These are phyloP conservation scores for Mediolabrus comicus DNA, from an alignment of 108 stramenopile species.

Conservation along the genomic window DNA sequence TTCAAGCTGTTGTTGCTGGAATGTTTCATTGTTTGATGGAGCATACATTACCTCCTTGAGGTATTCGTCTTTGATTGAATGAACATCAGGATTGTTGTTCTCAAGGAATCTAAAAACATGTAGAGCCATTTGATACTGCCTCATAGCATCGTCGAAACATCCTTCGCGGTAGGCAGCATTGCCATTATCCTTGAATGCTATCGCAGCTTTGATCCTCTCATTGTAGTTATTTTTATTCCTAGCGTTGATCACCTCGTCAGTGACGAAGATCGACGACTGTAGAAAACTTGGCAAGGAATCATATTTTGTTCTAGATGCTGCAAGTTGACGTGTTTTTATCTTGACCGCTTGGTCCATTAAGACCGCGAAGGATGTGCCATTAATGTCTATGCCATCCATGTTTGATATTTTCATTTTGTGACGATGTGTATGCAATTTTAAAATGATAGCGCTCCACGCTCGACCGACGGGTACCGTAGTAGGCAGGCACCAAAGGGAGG, in stretches of 20 bases:
- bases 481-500: too few relatives aligned
- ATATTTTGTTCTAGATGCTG: conserved; percentile 18
- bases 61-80: conserved; percentile 48
- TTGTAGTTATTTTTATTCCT: conserved; percentile 10
- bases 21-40: conserved; percentile 4
- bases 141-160: conserved; percentile 23
- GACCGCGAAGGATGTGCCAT: conserved; percentile 50
- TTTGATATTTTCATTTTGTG: too few relatives aligned
- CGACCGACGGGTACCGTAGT: background rate
- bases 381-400: conserved; percentile 39
- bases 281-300: conserved; percentile 41
- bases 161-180: conserved; percentile 32
- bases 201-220: conserved; percentile 29
- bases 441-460: background rate
- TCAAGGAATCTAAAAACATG: conserved; percentile 37
- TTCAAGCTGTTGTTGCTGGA: conserved; percentile 18
- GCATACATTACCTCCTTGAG: conserved; percentile 24
- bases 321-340: conserved; percentile 28
- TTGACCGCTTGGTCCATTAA: conserved; percentile 57
- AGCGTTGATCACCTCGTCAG: conserved; percentile 27
- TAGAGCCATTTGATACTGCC: conserved; percentile 38
- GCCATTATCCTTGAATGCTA: conserved; percentile 36
- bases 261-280: conserved; percentile 40
- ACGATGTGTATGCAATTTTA: too few relatives aligned
- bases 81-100: conserved; percentile 28